Evolutionary conservation across 129 eudicot species (phyloP).

Genomic region (Pittosporum tobira): DNA sequence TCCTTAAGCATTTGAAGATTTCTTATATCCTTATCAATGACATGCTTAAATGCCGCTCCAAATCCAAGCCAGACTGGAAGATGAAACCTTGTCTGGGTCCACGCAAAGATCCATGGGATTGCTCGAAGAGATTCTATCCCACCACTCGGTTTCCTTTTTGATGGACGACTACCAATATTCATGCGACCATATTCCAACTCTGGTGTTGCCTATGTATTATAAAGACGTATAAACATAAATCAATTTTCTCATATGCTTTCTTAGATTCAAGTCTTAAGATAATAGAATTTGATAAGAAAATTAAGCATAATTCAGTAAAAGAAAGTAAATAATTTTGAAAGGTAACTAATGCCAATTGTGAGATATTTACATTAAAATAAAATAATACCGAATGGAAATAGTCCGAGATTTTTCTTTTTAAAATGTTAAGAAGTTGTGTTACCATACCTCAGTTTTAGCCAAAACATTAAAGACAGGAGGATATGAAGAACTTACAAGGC

Average conservation of each 20-base stretch:
- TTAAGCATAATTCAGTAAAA: background rate
- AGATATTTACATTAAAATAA: too few relatives aligned
- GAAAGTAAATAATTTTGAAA: background rate
- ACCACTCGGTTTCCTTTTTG: conserved; percentile 72
- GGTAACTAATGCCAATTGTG: background rate
- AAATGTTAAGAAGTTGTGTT: background rate
- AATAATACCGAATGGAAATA: too few relatives aligned
- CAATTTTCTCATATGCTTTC: background rate
- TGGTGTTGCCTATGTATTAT: conserved; percentile 49
- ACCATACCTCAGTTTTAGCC: background rate
- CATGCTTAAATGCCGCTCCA: conserved; percentile 59
- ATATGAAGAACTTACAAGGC: conserved; percentile 36
- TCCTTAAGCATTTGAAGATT: conserved; percentile 56
- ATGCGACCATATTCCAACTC: conserved; percentile 73
- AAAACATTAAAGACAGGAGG: background rate
- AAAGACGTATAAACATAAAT: background rate
- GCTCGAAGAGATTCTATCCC: conserved; percentile 82
- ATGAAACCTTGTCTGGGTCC: conserved; percentile 81
- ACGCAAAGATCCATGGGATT: conserved; percentile 80
- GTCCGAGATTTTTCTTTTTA: too few relatives aligned
- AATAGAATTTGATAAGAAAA: too few relatives aligned
- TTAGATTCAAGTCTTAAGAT: background rate
- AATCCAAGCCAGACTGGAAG: conserved; percentile 84
- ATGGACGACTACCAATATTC: conserved; percentile 82
- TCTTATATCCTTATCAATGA: conserved; percentile 39